Conservation (phyloP, 169 alveolate genomes). For the Plasmodium cynomolgi region DNA sequence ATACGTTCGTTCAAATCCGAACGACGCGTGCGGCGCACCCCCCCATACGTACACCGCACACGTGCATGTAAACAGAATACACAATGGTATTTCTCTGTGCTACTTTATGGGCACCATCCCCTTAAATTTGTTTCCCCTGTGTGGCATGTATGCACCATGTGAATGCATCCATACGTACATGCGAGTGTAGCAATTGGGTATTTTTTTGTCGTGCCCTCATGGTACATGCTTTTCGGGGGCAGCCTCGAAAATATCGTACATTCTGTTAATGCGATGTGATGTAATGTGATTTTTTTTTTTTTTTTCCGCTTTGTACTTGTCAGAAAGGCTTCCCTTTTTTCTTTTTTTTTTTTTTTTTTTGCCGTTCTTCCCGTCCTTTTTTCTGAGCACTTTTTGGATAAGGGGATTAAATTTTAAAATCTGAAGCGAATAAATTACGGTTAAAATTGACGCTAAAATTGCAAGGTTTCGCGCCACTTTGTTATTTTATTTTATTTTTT, state of each 20-base stretch:
- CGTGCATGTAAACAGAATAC: background rate
- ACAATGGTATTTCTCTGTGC: background rate
- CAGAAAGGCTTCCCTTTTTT: background rate
- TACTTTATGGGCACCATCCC: background rate
- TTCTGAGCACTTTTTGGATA: constrained; percentile 7
- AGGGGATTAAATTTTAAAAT: background rate
- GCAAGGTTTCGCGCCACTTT: background rate
- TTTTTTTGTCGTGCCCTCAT: background rate
- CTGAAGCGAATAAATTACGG: background rate
- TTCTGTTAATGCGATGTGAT: background rate
- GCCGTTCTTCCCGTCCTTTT: background rate
- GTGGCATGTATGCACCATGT: background rate
- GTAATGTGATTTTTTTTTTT: background rate
- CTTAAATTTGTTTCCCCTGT: background rate
- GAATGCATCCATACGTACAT: background rate
- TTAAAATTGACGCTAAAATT: background rate
- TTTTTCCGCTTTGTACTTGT: background rate
- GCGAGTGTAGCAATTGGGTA: background rate
- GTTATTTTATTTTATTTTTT: background rate
- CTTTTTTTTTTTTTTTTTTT: background rate
- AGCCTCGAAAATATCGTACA: background rate
- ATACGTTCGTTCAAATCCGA: background rate
- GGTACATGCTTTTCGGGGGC: background rate
- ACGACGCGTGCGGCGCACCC: background rate
- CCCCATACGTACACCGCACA: background rate